phyloP scores from a whole-genome alignment of 1,284 basidiomycete species.

The Ganoderma sinense region DNA sequence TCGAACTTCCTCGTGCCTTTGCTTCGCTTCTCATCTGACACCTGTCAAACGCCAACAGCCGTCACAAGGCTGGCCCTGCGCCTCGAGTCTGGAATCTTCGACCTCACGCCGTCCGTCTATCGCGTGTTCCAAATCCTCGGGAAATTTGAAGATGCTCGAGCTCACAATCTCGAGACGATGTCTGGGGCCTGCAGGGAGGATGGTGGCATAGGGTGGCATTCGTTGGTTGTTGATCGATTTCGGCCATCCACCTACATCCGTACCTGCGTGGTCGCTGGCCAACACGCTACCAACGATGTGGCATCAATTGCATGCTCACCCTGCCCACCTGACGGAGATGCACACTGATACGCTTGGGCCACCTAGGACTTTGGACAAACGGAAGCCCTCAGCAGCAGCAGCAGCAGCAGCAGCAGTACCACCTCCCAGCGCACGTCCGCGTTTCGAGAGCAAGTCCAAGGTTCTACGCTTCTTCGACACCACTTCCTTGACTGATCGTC shows the following conservation, averaged over 20 bases:
- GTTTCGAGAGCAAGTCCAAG: neutral
- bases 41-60: neutral
- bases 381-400: neutral
- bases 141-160: neutral
- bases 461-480: neutral
- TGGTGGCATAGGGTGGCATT: neutral
- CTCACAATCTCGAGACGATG: neutral
- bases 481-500: neutral
- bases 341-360: neutral
- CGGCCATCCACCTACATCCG: neutral
- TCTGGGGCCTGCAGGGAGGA: neutral
- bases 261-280: neutral
- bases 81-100: neutral
- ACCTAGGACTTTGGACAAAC: neutral
- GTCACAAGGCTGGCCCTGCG: neutral
- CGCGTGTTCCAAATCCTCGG: neutral
- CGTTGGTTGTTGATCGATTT: neutral
- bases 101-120: neutral
- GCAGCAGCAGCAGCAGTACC: too few relatives aligned
- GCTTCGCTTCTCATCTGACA: neutral
- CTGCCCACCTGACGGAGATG: neutral
- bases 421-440: neutral
- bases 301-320: neutral
- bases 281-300: neutral
- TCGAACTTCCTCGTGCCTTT: neutral